Evolutionary conservation across 306 rosid genomes (phyloP).

Genomic region (Begonia peltatifolia): DNA sequence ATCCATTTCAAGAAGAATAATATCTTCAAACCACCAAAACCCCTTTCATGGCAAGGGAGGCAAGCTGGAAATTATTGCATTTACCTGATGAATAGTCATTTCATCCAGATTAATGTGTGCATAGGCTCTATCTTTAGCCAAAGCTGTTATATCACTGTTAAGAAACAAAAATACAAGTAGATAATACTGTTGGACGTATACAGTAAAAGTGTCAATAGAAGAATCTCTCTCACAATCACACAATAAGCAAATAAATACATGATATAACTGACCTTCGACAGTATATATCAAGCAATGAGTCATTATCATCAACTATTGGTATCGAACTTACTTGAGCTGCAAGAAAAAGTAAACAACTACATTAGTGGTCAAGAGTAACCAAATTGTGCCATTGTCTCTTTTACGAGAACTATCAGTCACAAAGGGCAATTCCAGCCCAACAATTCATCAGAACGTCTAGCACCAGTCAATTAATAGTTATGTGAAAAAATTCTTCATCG

Average conservation of each 20-base stretch:
- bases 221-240: not conserved
- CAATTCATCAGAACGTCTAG: too few species aligned
- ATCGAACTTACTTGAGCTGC: constrained; percentile 73
- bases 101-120: constrained; percentile 83
- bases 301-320: constrained; percentile 89
- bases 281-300: constrained; percentile 85
- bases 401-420: too few species aligned
- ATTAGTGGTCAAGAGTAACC: too few species aligned
- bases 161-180: not conserved
- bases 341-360: not conserved
- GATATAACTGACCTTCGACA: constrained; percentile 69
- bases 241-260: not conserved
- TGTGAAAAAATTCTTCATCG: too few species aligned
- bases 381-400: too few species aligned
- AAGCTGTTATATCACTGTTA: constrained; percentile 88
- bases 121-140: constrained; percentile 94
- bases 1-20: too few species aligned
- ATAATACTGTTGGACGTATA: not conserved
- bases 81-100: constrained; percentile 92
- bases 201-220: not conserved
- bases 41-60: too few species aligned
- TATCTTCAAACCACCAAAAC: too few species aligned
- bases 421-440: too few species aligned
- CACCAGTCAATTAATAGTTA: too few species aligned
- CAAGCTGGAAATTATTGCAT: not conserved